Evolutionary conservation across 164 flowering plant genomes (phyloP).

Genomic region (Protea cynaroides): DNA sequence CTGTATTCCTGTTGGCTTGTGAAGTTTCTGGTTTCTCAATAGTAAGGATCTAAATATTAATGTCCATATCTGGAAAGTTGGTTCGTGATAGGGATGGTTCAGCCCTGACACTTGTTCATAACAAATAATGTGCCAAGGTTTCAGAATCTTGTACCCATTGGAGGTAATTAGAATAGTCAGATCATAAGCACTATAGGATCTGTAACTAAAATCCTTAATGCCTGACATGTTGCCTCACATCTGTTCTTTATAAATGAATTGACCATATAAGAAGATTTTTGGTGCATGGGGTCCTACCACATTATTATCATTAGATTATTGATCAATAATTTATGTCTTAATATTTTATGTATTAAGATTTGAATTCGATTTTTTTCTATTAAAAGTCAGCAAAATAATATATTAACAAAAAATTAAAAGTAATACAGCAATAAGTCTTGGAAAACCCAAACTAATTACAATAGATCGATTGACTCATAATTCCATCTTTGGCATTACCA

Average conservation of each 20-base stretch:
- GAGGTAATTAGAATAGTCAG: neutral
- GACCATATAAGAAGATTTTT: too few relatives aligned
- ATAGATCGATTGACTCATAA: too few relatives aligned
- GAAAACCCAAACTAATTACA: too few relatives aligned
- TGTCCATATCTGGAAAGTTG: neutral
- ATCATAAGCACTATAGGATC: neutral
- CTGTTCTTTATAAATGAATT: too few relatives aligned
- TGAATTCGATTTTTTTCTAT: neutral
- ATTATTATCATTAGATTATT: too few relatives aligned
- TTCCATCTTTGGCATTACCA: too few relatives aligned
- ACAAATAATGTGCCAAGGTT: neutral
- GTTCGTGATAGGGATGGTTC: neutral
- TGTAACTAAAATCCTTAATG: neutral
- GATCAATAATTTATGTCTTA: too few relatives aligned
- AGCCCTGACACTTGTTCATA: neutral
- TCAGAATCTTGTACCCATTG: neutral
- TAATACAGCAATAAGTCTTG: too few relatives aligned
- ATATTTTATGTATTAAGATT: too few relatives aligned
- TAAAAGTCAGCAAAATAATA: too few relatives aligned
- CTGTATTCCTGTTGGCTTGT: neutral
- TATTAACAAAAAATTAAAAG: too few relatives aligned
- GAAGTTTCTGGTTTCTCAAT: neutral
- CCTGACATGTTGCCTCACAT: neutral
- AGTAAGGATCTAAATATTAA: neutral
- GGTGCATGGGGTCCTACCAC: too few relatives aligned